Conservation (phyloP, 805 yeast genomes). For the Zygosaccharomyces rouxii region DNA sequence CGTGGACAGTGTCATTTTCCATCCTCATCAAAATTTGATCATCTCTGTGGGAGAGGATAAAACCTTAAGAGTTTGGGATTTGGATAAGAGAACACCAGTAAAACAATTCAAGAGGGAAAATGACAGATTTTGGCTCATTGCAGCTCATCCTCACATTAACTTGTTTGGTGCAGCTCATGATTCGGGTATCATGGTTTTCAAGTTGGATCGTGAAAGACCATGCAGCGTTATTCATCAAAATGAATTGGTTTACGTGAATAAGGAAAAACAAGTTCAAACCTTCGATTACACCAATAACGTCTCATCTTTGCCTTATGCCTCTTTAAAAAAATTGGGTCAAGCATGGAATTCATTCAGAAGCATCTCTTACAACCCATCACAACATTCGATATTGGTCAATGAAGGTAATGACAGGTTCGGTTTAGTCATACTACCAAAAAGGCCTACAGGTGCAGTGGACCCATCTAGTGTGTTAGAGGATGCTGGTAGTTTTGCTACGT, state of each 20-base stretch:
- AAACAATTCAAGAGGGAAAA: conserved; percentile 90
- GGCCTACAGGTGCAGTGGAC: conserved; percentile 89
- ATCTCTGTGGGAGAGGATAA: conserved; percentile 94
- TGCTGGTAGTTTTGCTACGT: conserved; percentile 77
- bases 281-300: conserved; percentile 65
- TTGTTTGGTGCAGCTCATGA: conserved; percentile 96
- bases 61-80: conserved; percentile 95
- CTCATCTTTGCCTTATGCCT: conserved; percentile 70
- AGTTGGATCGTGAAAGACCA: conserved; percentile 95
- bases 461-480: conserved; percentile 79
- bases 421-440: conserved; percentile 73
- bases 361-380: conserved; percentile 88
- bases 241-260: conserved; percentile 68
- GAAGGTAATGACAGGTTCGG: conserved; percentile 66
- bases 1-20: conserved; percentile 84
- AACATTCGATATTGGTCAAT: conserved; percentile 78
- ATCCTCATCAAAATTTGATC: conserved; percentile 88
- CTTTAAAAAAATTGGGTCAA: conserved; percentile 79
- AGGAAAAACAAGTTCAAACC: conserved; percentile 79
- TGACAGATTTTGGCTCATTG: conserved; percentile 91
- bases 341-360: conserved; percentile 82
- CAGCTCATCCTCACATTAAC: conserved; percentile 85
- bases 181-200: conserved; percentile 96
- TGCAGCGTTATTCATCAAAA: conserved; percentile 63
- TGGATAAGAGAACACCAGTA: conserved; percentile 87